A percentile compares a stretch with the other conserved stretches of the same genome.
Evolutionary conservation across 306 rosid species (phyloP).

Genomic region (Acacia acuminata): DNA sequence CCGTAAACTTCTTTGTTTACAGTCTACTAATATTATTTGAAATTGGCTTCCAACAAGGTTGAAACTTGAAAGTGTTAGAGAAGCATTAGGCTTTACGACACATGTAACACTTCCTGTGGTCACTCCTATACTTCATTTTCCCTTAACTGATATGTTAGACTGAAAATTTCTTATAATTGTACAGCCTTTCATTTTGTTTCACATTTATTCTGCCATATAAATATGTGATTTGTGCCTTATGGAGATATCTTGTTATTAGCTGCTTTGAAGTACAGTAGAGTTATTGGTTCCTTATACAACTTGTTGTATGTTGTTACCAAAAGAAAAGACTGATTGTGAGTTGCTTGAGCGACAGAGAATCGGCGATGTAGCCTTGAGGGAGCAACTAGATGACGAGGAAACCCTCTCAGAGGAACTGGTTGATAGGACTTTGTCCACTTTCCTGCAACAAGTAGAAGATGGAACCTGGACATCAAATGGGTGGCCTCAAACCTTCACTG

Average conservation of each 20-base stretch:
- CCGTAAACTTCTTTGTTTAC: not conserved
- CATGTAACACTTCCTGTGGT: not conserved
- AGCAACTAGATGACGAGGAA: constrained; percentile 54
- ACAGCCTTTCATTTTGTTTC: not conserved
- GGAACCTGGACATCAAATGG: constrained; percentile 81
- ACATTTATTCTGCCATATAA: not conserved
- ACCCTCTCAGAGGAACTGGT: constrained; percentile 61
- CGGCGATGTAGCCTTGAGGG: constrained; percentile 59
- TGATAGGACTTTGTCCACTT: constrained; percentile 48
- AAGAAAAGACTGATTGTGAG: constrained; percentile 22
- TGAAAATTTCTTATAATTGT: not conserved
- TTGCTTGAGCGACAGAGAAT: constrained; percentile 53
- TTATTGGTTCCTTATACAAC: not conserved
- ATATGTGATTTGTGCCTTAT: not conserved
- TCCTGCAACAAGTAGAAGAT: constrained; percentile 76
- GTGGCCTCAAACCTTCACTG: constrained; percentile 80
- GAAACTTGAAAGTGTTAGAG: not conserved
- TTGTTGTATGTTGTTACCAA: not conserved
- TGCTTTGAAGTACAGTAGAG: not conserved
- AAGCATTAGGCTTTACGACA: not conserved
- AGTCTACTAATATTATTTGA: not conserved
- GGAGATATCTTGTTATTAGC: not conserved
- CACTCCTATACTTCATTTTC: not conserved
- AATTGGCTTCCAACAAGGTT: not conserved
- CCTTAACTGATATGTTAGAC: not conserved